Percentiles rank a stretch among this genome's conserved stretches.
Conservation (phyloP, 768 basidiomycete species). For the Pleurotus tuber-regium region DNA sequence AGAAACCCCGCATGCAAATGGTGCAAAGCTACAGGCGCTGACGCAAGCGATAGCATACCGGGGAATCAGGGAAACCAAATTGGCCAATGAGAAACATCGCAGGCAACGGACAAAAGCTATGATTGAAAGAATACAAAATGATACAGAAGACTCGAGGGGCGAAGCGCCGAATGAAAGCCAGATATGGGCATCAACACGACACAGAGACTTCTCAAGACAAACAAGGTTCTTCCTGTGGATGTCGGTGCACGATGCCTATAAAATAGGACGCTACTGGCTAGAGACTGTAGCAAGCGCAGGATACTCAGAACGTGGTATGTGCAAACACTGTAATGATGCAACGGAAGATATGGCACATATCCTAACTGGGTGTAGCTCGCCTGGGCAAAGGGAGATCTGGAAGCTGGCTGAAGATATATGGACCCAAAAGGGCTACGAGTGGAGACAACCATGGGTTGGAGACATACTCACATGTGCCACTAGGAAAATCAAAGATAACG, state of each 20-base stretch:
- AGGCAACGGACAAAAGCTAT: neutral
- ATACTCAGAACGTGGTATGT: constrained; percentile 13
- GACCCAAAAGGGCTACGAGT: constrained; percentile 2
- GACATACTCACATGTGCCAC: constrained; percentile 18
- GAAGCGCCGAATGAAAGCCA: neutral
- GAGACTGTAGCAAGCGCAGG: constrained; percentile 6
- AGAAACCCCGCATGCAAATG: neutral
- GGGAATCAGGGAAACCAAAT: constrained; percentile 8
- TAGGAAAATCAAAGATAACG: neutral
- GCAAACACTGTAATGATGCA: constrained; percentile 13
- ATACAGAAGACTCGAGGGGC: neutral
- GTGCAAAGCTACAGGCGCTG: constrained; percentile 15
- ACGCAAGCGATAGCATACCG: constrained; percentile 17
- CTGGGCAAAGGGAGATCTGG: constrained; percentile 23
- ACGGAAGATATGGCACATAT: constrained; percentile 29
- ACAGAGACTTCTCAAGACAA: constrained; percentile 14
- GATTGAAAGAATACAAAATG: constrained; percentile 8
- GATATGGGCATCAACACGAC: constrained; percentile 12
- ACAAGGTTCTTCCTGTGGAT: constrained; percentile 19
- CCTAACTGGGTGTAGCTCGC: constrained; percentile 20
- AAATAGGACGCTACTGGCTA: constrained; percentile 24
- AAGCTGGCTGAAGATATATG: constrained; percentile 16
- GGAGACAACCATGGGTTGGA: constrained; percentile 14
- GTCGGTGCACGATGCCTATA: constrained; percentile 21
- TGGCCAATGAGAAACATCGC: neutral